These are phyloP conservation scores for Thuja plicata DNA, from an alignment of 83 land plant genomes.

Conservation along the genomic window DNA sequence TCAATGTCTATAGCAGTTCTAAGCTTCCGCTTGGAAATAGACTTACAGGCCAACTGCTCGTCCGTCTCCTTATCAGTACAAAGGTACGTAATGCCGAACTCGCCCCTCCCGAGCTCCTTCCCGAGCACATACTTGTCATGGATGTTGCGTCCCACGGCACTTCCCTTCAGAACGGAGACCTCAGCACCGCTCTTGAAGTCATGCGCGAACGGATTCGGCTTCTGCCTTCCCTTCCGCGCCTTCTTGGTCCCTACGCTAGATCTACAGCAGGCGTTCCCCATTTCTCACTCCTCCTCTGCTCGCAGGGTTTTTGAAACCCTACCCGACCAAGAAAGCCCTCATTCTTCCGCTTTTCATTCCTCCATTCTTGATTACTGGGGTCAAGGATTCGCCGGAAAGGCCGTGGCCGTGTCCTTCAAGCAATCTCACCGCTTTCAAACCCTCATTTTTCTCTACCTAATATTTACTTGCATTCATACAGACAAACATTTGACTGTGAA, in stretches of 20 bases:
- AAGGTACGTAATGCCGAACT: slow-evolving; percentile 49
- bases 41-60: slow-evolving; percentile 42
- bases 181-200: slow-evolving; percentile 6
- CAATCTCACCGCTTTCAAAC: background rate
- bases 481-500: background rate
- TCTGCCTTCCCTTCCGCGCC: slow-evolving; percentile 16
- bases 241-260: slow-evolving; percentile 6
- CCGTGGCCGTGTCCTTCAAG: background rate
- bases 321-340: background rate
- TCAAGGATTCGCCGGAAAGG: background rate
- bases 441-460: slow-evolving; percentile 2
- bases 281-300: background rate
- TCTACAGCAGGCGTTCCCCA: slow-evolving; percentile 14
- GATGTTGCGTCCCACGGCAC: slow-evolving; percentile 20
- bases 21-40: slow-evolving; percentile 51
- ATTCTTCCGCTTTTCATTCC: background rate
- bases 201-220: slow-evolving; percentile 34
- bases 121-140: slow-evolving; percentile 43
- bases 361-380: background rate
- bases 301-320: slow-evolving; percentile 12
- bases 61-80: slow-evolving; percentile 41
- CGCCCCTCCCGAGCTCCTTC: slow-evolving; percentile 49
- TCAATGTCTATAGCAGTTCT: slow-evolving; percentile 38
- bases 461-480: background rate
- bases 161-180: slow-evolving; percentile 35